A percentile compares a stretch with the other conserved stretches of the same genome.
Conservation (phyloP, 1,139 yeast genomes). For the Blastobotrys arbuscula region DNA sequence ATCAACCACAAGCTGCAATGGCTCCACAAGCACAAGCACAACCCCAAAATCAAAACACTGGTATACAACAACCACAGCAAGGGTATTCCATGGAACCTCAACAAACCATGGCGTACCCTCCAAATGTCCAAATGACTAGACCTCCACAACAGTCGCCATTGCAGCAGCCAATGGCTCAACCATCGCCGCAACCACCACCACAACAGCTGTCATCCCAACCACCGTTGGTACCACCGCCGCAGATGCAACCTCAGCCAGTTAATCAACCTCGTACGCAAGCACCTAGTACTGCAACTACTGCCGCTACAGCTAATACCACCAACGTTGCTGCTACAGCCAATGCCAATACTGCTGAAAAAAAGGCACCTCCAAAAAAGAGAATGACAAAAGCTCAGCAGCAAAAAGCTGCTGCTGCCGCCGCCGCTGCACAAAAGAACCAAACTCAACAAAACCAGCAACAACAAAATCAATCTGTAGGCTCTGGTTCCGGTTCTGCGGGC, state of each 20-base stretch:
- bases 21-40: neutral
- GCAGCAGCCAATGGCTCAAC: neutral
- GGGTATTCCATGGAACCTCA: constrained; percentile 14
- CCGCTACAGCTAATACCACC: neutral
- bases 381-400: constrained; percentile 2
- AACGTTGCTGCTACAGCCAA: neutral
- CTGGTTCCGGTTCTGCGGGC: no score
- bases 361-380: constrained; percentile 2
- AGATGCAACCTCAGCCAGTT: neutral
- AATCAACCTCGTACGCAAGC: no score
- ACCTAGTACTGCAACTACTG: constrained; percentile 1
- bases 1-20: neutral
- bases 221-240: neutral
- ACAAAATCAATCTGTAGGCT: no score
- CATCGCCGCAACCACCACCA: neutral
- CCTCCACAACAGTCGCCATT: neutral
- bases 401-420: neutral
- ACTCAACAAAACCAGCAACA: constrained; percentile 9
- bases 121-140: neutral
- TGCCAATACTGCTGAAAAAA: neutral
- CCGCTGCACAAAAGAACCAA: constrained; percentile 1
- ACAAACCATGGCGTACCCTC: constrained; percentile 1
- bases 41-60: constrained; percentile 13
- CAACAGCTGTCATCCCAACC: no score
- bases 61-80: constrained; percentile 5